These are phyloP conservation scores for Turnera subulata DNA, from an alignment of 345 rosid genomes.

Conservation along the genomic window DNA sequence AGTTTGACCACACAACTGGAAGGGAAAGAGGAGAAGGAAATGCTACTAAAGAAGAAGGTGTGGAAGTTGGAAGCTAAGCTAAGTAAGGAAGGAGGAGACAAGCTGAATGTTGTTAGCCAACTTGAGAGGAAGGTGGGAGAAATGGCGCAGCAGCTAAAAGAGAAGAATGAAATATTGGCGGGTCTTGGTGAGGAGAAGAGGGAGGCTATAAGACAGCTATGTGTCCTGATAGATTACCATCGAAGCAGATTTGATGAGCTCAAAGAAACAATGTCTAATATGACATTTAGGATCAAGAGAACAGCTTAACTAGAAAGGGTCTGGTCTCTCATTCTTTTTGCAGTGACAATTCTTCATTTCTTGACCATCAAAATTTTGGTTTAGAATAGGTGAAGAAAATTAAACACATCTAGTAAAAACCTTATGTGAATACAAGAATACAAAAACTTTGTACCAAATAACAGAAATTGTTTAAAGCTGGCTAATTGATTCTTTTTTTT, in stretches of 20 bases:
- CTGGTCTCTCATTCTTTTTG: background rate
- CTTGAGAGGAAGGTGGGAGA: slow-evolving; percentile 12
- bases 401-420: too few relatives aligned
- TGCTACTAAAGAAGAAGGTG: background rate
- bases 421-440: too few relatives aligned
- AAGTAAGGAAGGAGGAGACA: background rate
- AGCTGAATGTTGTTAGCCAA: background rate
- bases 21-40: slow-evolving; percentile 6
- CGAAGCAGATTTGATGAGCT: slow-evolving; percentile 23
- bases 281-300: slow-evolving; percentile 11
- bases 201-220: slow-evolving; percentile 26
- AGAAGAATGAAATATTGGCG: slow-evolving; percentile 4
- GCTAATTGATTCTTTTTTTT: too few relatives aligned
- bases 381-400: too few relatives aligned
- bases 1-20: background rate
- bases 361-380: too few relatives aligned
- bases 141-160: slow-evolving; percentile 13
- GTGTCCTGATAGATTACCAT: slow-evolving; percentile 27
- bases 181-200: slow-evolving; percentile 20
- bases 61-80: slow-evolving; percentile 7
- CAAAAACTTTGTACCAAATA: too few relatives aligned
- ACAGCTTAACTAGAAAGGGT: background rate
- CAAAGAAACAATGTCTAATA: slow-evolving; percentile 23
- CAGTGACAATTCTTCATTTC: background rate
- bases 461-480: too few relatives aligned